Conservation (phyloP, 768 basidiomycete genomes). For the Roridomyces roridus region DNA sequence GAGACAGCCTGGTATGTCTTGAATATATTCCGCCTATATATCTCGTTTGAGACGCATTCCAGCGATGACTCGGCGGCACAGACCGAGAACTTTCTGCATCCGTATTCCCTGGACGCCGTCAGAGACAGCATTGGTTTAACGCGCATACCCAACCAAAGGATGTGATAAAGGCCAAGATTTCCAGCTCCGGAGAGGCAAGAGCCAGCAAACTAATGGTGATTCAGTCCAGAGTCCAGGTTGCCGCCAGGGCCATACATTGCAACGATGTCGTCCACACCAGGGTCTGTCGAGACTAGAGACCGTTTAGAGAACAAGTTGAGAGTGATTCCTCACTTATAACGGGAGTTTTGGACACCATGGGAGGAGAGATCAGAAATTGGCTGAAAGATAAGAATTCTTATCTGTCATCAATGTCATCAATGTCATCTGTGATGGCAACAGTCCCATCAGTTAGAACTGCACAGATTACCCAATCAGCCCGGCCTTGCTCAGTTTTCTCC, state of each 20-base stretch:
- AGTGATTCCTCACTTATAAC: constrained; percentile 65
- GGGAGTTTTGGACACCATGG: constrained; percentile 45
- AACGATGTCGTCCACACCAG: constrained; percentile 83
- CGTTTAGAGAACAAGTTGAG: neutral
- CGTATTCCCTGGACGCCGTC: constrained; percentile 64
- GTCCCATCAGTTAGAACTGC: too few species aligned
- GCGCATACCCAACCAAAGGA: constrained; percentile 70
- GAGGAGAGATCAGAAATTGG: too few species aligned
- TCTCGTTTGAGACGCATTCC: neutral
- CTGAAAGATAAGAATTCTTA: too few species aligned
- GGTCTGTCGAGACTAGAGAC: constrained; percentile 80
- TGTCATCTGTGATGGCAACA: too few species aligned
- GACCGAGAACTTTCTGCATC: constrained; percentile 67
- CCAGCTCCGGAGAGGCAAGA: constrained; percentile 81
- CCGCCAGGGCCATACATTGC: constrained; percentile 64
- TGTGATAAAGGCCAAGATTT: constrained; percentile 72
- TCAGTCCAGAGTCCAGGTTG: neutral
- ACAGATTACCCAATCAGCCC: neutral
- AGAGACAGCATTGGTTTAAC: neutral
- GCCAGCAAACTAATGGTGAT: constrained; percentile 65
- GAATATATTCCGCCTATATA: constrained; percentile 68
- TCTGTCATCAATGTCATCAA: too few species aligned
- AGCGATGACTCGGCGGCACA: constrained; percentile 33
- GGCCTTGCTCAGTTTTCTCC: neutral
- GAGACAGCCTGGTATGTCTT: constrained; percentile 77